A percentile compares a stretch with the other conserved stretches of the same genome.
Evolutionary conservation across 495 filamentous ascomycete genomes (phyloP).

Genomic region (Lindgomyces ingoldianus): DNA sequence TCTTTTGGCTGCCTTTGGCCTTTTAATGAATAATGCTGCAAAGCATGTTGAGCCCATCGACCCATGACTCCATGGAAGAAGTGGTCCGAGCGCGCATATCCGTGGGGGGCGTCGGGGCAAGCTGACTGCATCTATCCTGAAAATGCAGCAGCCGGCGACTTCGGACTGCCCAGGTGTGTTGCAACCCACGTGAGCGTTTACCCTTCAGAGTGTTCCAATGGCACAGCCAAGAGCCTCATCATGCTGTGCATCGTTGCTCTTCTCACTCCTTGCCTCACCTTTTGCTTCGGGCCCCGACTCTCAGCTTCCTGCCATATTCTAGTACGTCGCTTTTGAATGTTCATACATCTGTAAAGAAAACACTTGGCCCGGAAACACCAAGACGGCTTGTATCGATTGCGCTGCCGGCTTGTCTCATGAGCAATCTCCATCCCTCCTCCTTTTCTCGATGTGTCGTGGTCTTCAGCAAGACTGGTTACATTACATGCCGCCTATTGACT

Average conservation of each 20-base stretch:
- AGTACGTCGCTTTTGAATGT: neutral
- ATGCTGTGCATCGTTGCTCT: conserved; percentile 16
- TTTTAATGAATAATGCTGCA: conserved; percentile 1
- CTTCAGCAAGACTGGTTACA: conserved; percentile 9
- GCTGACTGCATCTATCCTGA: too few species aligned
- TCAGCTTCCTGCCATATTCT: neutral
- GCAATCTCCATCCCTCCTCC: neutral
- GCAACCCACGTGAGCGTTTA: conserved; percentile 15
- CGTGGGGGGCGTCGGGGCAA: too few species aligned
- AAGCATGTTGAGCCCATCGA: neutral
- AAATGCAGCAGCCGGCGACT: conserved; percentile 11
- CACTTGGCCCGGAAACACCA: conserved; percentile 14
- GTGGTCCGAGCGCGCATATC: too few species aligned
- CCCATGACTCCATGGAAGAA: neutral
- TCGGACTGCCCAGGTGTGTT: conserved; percentile 7
- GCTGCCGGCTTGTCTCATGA: neutral
- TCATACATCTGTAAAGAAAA: conserved; percentile 3
- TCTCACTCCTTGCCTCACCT: too few species aligned
- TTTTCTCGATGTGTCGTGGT: neutral
- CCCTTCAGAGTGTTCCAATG: neutral
- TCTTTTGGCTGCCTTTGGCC: neutral
- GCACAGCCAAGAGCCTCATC: conserved; percentile 24
- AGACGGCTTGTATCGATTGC: too few species aligned
- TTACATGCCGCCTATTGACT: neutral
- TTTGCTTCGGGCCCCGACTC: neutral